Evolutionary conservation across 768 basidiomycete species (phyloP).

Genomic region (Kwoniella shandongensis): DNA sequence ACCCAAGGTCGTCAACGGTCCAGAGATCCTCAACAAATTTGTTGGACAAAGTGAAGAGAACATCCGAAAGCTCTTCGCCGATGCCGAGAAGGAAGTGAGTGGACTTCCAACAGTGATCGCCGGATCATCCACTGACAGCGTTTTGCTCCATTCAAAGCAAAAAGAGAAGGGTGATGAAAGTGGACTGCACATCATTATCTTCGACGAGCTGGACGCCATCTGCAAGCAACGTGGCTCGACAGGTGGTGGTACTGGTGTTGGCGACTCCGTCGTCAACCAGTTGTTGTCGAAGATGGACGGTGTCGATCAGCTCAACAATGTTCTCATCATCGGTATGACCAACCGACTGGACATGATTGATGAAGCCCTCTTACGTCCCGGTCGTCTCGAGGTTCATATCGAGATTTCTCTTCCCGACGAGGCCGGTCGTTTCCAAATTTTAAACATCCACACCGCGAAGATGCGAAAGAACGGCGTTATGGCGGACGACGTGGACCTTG

Average conservation of each 20-base stretch:
- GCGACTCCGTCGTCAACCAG: constrained; percentile 99
- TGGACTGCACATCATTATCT: constrained; percentile 97
- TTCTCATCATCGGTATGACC: constrained; percentile 99
- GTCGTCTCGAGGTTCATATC: constrained; percentile 98
- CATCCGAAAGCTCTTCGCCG: constrained; percentile 93
- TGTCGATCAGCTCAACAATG: constrained; percentile 97
- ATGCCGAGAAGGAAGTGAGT: constrained; percentile 91
- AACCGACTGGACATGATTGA: constrained; percentile 99
- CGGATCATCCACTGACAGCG: constrained; percentile 9
- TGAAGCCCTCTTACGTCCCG: constrained; percentile 92
- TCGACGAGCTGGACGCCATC: constrained; percentile 96
- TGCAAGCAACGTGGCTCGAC: constrained; percentile 98
- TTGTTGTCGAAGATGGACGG: constrained; percentile 99
- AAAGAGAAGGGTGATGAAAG: constrained; percentile 97
- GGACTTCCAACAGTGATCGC: too few species aligned
- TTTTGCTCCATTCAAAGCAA: constrained; percentile 61
- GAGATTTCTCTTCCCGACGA: constrained; percentile 98
- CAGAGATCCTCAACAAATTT: constrained; percentile 94
- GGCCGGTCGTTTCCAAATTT: constrained; percentile 84
- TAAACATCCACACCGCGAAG: constrained; percentile 90
- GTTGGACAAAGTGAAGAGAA: constrained; percentile 98
- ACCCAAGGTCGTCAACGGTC: constrained; percentile 97
- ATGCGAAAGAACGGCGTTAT: constrained; percentile 91
- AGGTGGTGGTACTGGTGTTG: constrained; percentile 88
- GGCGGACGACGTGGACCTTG: constrained; percentile 80